These are phyloP conservation scores for Lathyrus sativus DNA, from an alignment of 306 rosid species.

Conservation along the genomic window DNA sequence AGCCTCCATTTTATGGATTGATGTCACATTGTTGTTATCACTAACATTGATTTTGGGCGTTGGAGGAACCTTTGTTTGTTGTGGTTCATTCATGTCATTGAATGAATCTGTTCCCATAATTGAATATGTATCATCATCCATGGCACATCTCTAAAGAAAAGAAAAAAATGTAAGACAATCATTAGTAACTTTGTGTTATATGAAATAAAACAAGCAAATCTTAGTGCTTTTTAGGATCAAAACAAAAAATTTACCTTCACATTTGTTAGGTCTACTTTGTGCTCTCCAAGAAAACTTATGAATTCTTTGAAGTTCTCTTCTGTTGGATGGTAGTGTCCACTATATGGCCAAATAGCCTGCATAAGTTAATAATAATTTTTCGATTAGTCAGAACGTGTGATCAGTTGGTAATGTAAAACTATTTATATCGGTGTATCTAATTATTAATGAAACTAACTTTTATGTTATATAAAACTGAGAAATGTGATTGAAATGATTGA, in stretches of 20 bases:
- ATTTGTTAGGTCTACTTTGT: constrained; percentile 74
- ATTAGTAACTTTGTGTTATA: not conserved
- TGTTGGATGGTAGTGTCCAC: constrained; percentile 95
- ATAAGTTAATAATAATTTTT: too few species aligned
- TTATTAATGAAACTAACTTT: too few species aligned
- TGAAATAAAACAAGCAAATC: too few species aligned
- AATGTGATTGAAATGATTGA: not conserved
- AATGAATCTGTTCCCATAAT: constrained; percentile 41
- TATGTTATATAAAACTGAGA: not conserved
- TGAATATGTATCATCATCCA: constrained; percentile 75
- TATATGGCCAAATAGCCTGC: constrained; percentile 96
- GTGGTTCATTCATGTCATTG: constrained; percentile 34
- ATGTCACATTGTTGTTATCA: constrained; percentile 33
- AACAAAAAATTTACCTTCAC: constrained; percentile 61
- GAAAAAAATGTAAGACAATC: not conserved
- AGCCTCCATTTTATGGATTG: constrained; percentile 38
- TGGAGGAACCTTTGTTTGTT: constrained; percentile 33
- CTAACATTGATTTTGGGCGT: constrained; percentile 29
- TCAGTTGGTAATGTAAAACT: too few species aligned
- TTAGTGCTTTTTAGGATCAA: not conserved
- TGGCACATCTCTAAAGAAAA: constrained; percentile 61
- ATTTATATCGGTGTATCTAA: too few species aligned
- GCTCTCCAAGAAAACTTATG: constrained; percentile 72
- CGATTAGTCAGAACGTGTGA: too few species aligned
- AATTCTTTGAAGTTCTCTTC: constrained; percentile 88